These are phyloP conservation scores for Globisporangium spiculum DNA, from an alignment of 352 stramenopile genomes.

Conservation along the genomic window DNA sequence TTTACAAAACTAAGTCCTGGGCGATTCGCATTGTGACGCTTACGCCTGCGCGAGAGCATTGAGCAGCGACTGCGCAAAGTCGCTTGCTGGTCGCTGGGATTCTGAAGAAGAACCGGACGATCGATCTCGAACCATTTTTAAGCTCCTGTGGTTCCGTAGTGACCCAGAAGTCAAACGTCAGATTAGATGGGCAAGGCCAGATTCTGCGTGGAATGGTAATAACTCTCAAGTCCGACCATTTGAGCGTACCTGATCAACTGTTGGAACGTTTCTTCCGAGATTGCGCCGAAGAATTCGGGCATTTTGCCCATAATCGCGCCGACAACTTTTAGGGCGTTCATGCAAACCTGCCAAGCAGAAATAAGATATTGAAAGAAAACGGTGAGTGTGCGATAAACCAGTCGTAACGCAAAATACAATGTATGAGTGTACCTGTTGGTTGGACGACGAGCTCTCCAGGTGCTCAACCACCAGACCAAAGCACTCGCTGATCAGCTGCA, in stretches of 20 bases:
- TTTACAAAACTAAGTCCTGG: neutral
- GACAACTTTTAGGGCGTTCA: slow-evolving; percentile 59
- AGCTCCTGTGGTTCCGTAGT: slow-evolving; percentile 21
- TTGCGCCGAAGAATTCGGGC: slow-evolving; percentile 29
- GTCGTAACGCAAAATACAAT: neutral
- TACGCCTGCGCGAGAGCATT: slow-evolving; percentile 19
- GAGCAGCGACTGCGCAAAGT: slow-evolving; percentile 55
- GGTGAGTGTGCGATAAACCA: neutral
- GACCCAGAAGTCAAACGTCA: neutral
- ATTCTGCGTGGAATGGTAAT: neutral
- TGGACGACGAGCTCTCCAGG: slow-evolving; percentile 10
- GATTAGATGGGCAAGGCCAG: neutral
- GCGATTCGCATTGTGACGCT: neutral
- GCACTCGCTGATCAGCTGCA: neutral
- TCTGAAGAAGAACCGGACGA: neutral
- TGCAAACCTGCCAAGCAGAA: slow-evolving; percentile 25
- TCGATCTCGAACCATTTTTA: slow-evolving; percentile 33
- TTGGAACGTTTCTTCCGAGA: slow-evolving; percentile 24
- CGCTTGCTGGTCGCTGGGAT: slow-evolving; percentile 24
- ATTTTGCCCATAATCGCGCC: slow-evolving; percentile 54
- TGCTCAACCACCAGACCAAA: slow-evolving; percentile 6
- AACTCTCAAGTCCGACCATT: too few relatives aligned
- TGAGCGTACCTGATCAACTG: slow-evolving; percentile 30
- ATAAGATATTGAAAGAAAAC: neutral
- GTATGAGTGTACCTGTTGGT: slow-evolving; percentile 16